Percentiles rank a stretch among this genome's conserved stretches.
Evolutionary conservation across 108 stramenopile genomes (phyloP).

Genomic region (Asterionellopsis glacialis): DNA sequence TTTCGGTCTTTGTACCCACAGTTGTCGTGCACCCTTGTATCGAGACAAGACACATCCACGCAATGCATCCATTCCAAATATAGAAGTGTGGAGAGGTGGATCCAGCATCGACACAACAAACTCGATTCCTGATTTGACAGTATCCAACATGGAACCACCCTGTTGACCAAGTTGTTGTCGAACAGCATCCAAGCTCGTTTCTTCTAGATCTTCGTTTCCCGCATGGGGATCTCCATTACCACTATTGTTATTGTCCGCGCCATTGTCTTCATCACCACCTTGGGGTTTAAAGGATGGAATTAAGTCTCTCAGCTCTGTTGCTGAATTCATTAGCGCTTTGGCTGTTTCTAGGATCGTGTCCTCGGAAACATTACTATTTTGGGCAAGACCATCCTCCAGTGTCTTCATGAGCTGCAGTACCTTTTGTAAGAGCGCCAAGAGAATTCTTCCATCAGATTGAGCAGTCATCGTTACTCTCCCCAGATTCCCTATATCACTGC

Average conservation of each 20-base stretch:
- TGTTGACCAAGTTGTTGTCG: conserved; percentile 52
- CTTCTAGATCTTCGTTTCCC: conserved; percentile 2
- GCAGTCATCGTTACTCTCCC: conserved; percentile 46
- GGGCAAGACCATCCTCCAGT: conserved; percentile 15
- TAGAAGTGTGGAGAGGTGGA: conserved; percentile 71
- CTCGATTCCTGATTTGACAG: conserved; percentile 19
- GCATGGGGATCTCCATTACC: conserved; percentile 27
- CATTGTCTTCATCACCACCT: conserved; percentile 9
- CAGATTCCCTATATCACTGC: conserved; percentile 76
- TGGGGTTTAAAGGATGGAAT: conserved; percentile 43
- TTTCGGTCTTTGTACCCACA: conserved; percentile 60
- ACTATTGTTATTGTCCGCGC: conserved; percentile 16
- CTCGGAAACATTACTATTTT: not conserved
- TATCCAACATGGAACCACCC: conserved; percentile 24
- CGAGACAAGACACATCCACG: conserved; percentile 72
- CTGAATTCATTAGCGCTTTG: conserved; percentile 20
- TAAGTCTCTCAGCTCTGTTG: conserved; percentile 51
- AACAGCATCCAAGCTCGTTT: conserved; percentile 39
- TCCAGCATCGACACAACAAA: conserved; percentile 67
- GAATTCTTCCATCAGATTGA: conserved; percentile 42
- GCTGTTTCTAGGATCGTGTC: conserved; percentile 23
- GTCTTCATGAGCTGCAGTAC: conserved; percentile 37
- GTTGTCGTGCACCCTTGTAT: conserved; percentile 69
- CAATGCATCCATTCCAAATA: conserved; percentile 80
- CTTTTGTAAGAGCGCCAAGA: conserved; percentile 35